A percentile compares a stretch with the other conserved stretches of the same genome.
Evolutionary conservation across 768 basidiomycete genomes (phyloP).

Genomic region (Tulasnella calospora): DNA sequence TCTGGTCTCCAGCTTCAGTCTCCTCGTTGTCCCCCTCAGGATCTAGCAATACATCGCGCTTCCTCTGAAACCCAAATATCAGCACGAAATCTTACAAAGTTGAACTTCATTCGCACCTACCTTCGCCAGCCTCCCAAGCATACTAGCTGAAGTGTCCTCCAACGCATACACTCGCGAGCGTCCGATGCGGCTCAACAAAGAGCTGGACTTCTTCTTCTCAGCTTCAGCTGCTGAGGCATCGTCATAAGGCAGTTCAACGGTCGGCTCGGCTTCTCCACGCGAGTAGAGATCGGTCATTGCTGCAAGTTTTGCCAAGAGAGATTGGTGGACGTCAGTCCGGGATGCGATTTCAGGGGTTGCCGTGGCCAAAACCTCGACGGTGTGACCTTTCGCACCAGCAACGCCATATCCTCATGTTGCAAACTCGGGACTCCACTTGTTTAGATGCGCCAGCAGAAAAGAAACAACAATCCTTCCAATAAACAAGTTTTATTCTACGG

Average conservation of each 20-base stretch:
- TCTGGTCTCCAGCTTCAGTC: slow-evolving; percentile 32
- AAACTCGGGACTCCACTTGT: too few relatives aligned
- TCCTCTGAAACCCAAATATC: slow-evolving; percentile 38
- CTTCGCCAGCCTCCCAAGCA: slow-evolving; percentile 49
- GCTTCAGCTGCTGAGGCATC: neutral
- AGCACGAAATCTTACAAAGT: slow-evolving; percentile 17
- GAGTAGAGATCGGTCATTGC: slow-evolving; percentile 2
- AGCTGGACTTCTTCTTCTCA: slow-evolving; percentile 8
- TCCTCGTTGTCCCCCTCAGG: slow-evolving; percentile 36
- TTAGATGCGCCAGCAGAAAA: too few relatives aligned
- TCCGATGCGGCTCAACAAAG: slow-evolving; percentile 50
- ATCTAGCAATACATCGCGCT: slow-evolving; percentile 41
- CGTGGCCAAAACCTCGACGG: neutral
- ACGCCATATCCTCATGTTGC: too few relatives aligned
- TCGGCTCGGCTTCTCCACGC: neutral
- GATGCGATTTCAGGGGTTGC: too few relatives aligned
- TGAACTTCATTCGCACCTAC: slow-evolving; percentile 55
- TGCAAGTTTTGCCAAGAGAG: neutral
- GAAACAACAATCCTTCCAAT: too few relatives aligned
- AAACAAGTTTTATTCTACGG: too few relatives aligned
- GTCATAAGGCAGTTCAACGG: slow-evolving; percentile 11
- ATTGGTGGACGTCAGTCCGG: too few relatives aligned
- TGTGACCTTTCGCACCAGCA: too few relatives aligned
- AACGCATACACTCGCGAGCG: slow-evolving; percentile 71
- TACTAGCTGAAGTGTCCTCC: slow-evolving; percentile 57